Evolutionary conservation across 768 basidiomycete species (phyloP).

Genomic region (Clavaria fumosa): DNA sequence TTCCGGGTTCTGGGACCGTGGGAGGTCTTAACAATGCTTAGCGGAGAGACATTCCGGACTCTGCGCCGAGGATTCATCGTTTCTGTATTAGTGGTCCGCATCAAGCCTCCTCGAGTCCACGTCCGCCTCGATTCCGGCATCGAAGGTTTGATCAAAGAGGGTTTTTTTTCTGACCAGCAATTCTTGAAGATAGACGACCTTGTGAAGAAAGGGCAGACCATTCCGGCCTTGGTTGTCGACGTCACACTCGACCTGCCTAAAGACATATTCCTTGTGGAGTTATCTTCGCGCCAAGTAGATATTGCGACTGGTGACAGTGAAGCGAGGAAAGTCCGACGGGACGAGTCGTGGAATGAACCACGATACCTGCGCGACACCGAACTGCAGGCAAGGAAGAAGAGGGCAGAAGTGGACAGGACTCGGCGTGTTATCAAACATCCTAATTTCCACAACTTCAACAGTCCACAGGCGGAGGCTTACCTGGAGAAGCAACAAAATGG

Average conservation of each 20-base stretch:
- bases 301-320: slow-evolving; percentile 44
- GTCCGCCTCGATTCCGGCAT: slow-evolving; percentile 89
- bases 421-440: slow-evolving; percentile 93
- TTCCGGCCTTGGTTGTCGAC: slow-evolving; percentile 65
- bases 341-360: slow-evolving; percentile 50
- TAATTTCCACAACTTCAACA: slow-evolving; percentile 93
- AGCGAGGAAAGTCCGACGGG: slow-evolving; percentile 42
- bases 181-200: slow-evolving; percentile 27
- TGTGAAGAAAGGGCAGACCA: slow-evolving; percentile 64
- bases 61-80: slow-evolving; percentile 70
- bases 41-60: slow-evolving; percentile 75
- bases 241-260: slow-evolving; percentile 46
- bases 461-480: slow-evolving; percentile 76
- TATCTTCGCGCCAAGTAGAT: slow-evolving; percentile 57
- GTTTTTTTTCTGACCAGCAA: slow-evolving; percentile 39
- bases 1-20: slow-evolving; percentile 53
- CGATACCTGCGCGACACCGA: slow-evolving; percentile 55
- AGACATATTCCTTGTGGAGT: slow-evolving; percentile 51
- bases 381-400: slow-evolving; percentile 65
- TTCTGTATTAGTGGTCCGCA: slow-evolving; percentile 51
- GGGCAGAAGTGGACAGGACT: slow-evolving; percentile 63
- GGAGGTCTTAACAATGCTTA: slow-evolving; percentile 90
- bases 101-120: slow-evolving; percentile 32
- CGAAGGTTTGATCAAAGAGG: slow-evolving; percentile 57
- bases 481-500: slow-evolving; percentile 85